phyloP scores from a whole-genome alignment of 305 asterid genomes.

The Stenogyne calaminthoides region DNA sequence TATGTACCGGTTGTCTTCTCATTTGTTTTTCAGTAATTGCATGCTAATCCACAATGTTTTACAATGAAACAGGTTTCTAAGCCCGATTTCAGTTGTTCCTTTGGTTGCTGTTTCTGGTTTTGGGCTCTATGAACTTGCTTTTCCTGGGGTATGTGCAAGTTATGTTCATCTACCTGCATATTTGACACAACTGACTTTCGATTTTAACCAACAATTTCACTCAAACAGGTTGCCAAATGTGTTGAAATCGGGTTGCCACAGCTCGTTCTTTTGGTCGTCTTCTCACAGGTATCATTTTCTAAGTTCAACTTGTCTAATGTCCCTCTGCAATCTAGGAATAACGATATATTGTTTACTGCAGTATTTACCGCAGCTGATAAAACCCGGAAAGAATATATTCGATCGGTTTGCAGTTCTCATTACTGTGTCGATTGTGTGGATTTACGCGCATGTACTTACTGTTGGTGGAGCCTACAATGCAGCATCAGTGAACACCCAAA shows the following conservation, averaged over 20 bases:
- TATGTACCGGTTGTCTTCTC: neutral
- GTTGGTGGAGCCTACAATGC: constrained; percentile 58
- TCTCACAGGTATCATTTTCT: constrained; percentile 60
- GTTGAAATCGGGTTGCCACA: constrained; percentile 86
- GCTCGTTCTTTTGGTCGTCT: constrained; percentile 65
- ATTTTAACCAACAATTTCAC: constrained; percentile 1
- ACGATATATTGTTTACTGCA: constrained; percentile 30
- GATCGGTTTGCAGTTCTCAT: constrained; percentile 61
- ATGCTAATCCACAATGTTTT: neutral
- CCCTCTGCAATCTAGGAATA: neutral
- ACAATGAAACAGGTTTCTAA: constrained; percentile 41
- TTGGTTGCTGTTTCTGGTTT: constrained; percentile 81
- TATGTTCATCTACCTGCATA: neutral
- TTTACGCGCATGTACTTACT: constrained; percentile 57
- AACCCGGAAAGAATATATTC: constrained; percentile 47
- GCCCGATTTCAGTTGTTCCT: constrained; percentile 85
- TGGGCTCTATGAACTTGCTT: constrained; percentile 88
- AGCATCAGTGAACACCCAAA: constrained; percentile 42
- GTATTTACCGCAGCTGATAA: constrained; percentile 48
- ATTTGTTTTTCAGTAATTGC: neutral
- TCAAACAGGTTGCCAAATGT: constrained; percentile 76
- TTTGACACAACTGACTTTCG: neutral
- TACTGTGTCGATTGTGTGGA: constrained; percentile 54
- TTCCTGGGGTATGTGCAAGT: constrained; percentile 72
- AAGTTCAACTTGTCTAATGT: neutral